Conservation (phyloP, 495 filamentous ascomycete species). For the Penicillium simplicissimum region DNA sequence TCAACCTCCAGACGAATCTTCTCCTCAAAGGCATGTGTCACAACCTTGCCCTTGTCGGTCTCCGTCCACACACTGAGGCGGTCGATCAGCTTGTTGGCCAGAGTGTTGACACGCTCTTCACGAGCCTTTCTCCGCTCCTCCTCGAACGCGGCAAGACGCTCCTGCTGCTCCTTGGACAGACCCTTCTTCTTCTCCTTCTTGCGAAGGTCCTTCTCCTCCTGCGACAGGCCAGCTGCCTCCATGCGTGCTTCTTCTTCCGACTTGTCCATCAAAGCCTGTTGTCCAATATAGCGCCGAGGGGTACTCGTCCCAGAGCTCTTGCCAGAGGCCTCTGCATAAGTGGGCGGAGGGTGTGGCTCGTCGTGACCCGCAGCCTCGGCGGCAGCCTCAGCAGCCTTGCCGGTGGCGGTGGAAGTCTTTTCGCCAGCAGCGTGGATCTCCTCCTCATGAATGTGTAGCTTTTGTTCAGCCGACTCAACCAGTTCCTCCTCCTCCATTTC, state of each 20-base stretch:
- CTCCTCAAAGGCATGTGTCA: slow-evolving; percentile 85
- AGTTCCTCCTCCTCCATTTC: slow-evolving; percentile 68
- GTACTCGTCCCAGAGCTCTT: slow-evolving; percentile 63
- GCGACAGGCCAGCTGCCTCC: slow-evolving; percentile 66
- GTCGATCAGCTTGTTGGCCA: slow-evolving; percentile 82
- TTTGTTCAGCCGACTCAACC: slow-evolving; percentile 50
- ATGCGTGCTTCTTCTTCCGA: slow-evolving; percentile 82
- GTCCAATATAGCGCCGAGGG: slow-evolving; percentile 65
- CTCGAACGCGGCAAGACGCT: slow-evolving; percentile 86
- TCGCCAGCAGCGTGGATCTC: slow-evolving; percentile 38
- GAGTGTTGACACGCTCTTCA: slow-evolving; percentile 84
- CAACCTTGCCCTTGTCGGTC: slow-evolving; percentile 83
- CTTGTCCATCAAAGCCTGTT: slow-evolving; percentile 84
- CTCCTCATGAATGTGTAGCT: slow-evolving; percentile 48
- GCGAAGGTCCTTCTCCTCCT: slow-evolving; percentile 74
- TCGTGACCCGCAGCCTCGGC: slow-evolving; percentile 26
- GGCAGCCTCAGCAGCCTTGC: slow-evolving; percentile 17
- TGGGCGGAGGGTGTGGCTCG: neutral
- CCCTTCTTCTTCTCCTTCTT: slow-evolving; percentile 88
- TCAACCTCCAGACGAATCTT: slow-evolving; percentile 96
- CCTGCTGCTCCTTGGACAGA: slow-evolving; percentile 83
- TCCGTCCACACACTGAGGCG: slow-evolving; percentile 96
- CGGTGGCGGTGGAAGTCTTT: slow-evolving; percentile 22
- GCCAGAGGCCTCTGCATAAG: slow-evolving; percentile 8
- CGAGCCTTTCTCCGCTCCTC: slow-evolving; percentile 78